Conservation (phyloP, 164 flowering plant genomes). For the Umbellularia californica region DNA sequence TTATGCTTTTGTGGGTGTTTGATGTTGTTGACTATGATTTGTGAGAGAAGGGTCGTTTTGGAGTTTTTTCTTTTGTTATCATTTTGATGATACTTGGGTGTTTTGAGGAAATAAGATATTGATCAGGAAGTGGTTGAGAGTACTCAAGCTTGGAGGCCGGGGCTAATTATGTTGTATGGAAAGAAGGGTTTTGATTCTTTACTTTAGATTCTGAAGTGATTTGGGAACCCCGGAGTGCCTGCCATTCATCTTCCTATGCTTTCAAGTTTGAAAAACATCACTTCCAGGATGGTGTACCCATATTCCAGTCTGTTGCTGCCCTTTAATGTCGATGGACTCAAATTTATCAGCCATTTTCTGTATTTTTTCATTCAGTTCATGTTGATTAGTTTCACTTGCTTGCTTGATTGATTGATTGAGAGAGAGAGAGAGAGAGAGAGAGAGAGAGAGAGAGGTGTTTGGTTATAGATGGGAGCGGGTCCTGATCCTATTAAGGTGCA, state of each 20-base stretch:
- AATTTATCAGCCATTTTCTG: constrained; percentile 44
- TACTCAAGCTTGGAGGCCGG: too few relatives aligned
- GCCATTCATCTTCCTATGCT: constrained; percentile 70
- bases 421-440: neutral
- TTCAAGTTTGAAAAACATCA: constrained; percentile 65
- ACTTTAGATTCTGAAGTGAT: neutral
- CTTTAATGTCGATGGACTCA: constrained; percentile 74
- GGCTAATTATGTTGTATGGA: too few relatives aligned
- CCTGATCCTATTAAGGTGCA: constrained; percentile 21
- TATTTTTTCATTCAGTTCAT: constrained; percentile 29
- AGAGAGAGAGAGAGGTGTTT: neutral
- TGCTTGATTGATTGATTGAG: too few relatives aligned
- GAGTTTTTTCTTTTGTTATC: neutral
- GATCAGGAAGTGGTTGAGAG: too few relatives aligned
- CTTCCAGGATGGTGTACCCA: constrained; percentile 90
- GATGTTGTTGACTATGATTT: neutral
- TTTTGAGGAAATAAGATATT: neutral
- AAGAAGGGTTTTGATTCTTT: neutral
- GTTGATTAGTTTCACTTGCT: constrained; percentile 20
- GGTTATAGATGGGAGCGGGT: constrained; percentile 23
- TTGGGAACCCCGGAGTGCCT: constrained; percentile 20
- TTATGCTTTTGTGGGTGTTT: constrained; percentile 2
- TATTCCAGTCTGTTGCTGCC: constrained; percentile 59
- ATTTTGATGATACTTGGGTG: neutral
- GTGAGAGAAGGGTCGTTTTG: neutral